phyloP scores from a whole-genome alignment of 176 grass and related monocot species.

The Oryza rufipogon region DNA sequence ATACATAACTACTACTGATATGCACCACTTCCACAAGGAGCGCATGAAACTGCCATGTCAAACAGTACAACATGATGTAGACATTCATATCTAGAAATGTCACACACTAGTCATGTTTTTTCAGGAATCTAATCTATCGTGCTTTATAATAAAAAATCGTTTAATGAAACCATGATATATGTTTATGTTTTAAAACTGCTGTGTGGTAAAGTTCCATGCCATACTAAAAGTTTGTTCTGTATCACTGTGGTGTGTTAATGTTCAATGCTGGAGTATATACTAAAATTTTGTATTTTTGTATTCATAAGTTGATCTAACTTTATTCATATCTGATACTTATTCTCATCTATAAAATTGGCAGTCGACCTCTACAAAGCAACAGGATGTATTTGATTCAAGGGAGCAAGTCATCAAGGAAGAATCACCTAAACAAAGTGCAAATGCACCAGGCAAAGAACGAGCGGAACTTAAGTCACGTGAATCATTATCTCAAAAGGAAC shows the following conservation, averaged over 20 bases:
- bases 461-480: conserved; percentile 3
- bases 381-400: conserved; percentile 11
- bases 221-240: background rate
- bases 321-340: conserved; percentile 19
- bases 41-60: background rate
- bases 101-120: background rate
- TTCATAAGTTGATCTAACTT: conserved; percentile 2
- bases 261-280: background rate
- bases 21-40: background rate
- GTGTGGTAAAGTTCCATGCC: background rate
- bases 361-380: conserved; percentile 26
- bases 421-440: conserved; percentile 22
- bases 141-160: background rate
- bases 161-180: conserved; percentile 1
- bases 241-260: background rate
- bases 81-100: background rate
- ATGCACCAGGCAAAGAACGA: conserved; percentile 12
- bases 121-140: background rate
- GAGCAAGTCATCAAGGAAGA: conserved; percentile 38
- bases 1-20: background rate
- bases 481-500: conserved; percentile 18
- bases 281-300: background rate
- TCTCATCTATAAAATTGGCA: conserved; percentile 38
- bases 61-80: background rate
- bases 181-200: background rate